Evolutionary conservation across 257 asterid genomes (phyloP).

Genomic region (Penstemon davidsonii): DNA sequence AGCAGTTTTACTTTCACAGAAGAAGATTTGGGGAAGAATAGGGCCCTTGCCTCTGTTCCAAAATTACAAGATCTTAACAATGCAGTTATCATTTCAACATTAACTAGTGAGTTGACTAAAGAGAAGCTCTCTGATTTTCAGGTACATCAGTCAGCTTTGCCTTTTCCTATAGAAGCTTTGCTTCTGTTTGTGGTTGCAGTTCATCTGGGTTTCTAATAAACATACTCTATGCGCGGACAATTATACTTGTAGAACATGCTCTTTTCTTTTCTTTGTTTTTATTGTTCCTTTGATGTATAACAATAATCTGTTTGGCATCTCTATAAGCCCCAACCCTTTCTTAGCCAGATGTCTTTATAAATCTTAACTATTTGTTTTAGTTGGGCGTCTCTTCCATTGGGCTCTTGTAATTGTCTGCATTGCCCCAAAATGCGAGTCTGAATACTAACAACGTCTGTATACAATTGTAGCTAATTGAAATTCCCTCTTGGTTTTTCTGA

Average conservation of each 20-base stretch:
- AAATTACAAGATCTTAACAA: slow-evolving; percentile 47
- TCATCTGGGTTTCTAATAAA: not conserved
- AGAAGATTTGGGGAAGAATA: slow-evolving; percentile 49
- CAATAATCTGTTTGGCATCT: not conserved
- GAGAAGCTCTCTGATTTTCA: slow-evolving; percentile 43
- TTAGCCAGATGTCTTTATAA: not conserved
- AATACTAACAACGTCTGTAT: not conserved
- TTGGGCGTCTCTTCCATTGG: not conserved
- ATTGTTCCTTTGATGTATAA: not conserved
- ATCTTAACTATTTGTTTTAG: too few species aligned
- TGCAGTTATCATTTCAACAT: slow-evolving; percentile 36
- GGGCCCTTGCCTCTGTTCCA: slow-evolving; percentile 44
- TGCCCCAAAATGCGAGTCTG: not conserved
- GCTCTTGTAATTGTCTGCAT: not conserved
- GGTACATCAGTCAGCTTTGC: slow-evolving; percentile 21
- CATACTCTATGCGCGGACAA: not conserved
- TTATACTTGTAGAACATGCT: not conserved
- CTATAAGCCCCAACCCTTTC: not conserved
- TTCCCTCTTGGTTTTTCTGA: not conserved
- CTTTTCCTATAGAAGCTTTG: not conserved
- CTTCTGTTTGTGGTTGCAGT: not conserved
- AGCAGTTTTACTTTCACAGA: slow-evolving; percentile 45
- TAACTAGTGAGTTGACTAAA: slow-evolving; percentile 36
- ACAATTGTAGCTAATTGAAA: not conserved
- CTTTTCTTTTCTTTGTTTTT: not conserved